Conservation (phyloP, 2,329 filamentous ascomycete species). For the Talaromyces verruculosus region DNA sequence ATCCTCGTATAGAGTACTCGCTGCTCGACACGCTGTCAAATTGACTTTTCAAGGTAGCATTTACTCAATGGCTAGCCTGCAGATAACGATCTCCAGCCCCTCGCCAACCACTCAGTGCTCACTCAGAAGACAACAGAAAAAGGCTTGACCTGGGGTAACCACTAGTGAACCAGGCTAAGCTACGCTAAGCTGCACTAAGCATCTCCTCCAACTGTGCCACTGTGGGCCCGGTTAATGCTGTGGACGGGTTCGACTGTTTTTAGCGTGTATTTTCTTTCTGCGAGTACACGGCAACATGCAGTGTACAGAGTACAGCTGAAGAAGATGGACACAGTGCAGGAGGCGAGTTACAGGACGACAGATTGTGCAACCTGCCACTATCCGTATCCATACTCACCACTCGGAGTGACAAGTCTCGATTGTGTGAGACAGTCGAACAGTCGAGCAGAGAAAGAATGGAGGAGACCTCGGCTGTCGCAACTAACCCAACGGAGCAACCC, state of each 20-base stretch:
- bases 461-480: neutral
- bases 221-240: neutral
- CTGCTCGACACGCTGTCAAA: too few species aligned
- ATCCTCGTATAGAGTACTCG: too few species aligned
- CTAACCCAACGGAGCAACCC: neutral
- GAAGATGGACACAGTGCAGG: neutral
- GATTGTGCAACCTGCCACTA: neutral
- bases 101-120: neutral
- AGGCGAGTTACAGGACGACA: neutral
- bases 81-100: neutral
- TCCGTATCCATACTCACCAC: too few species aligned
- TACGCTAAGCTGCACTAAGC: neutral
- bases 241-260: neutral
- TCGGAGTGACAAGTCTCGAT: too few species aligned
- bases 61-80: neutral
- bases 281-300: too few species aligned
- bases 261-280: neutral
- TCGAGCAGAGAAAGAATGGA: neutral
- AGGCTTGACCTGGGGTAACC: conserved; percentile 8
- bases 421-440: too few species aligned
- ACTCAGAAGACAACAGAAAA: neutral
- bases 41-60: neutral
- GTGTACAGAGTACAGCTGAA: neutral
- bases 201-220: neutral
- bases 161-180: neutral